These are phyloP conservation scores for Backusella tuberculispora DNA, from an alignment of 192 early-diverging fungal genomes.

Conservation along the genomic window DNA sequence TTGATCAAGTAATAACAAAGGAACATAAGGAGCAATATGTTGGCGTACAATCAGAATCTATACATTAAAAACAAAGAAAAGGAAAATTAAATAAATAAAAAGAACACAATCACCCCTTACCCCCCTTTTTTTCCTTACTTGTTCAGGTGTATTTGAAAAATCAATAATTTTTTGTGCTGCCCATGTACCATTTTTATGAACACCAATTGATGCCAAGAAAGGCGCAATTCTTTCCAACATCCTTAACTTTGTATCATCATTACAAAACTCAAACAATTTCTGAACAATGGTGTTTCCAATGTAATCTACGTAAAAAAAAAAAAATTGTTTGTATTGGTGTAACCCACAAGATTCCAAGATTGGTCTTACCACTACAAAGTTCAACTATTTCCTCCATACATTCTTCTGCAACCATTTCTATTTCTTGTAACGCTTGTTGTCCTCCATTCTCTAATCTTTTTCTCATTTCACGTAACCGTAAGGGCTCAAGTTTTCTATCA, in stretches of 20 bases:
- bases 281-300: constrained; percentile 98
- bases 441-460: constrained; percentile 76
- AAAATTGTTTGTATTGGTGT: neutral
- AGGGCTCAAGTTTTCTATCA: constrained; percentile 74
- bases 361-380: constrained; percentile 80
- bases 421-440: constrained; percentile 62
- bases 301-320: constrained; percentile 63
- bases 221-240: constrained; percentile 83
- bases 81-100: neutral
- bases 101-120: neutral
- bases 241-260: constrained; percentile 67
- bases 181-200: constrained; percentile 99
- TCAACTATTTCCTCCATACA: constrained; percentile 88
- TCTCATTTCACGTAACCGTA: constrained; percentile 85
- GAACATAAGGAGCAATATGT: constrained; percentile 71
- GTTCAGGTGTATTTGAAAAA: constrained; percentile 71
- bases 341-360: neutral
- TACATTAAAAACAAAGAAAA: neutral
- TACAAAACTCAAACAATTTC: constrained; percentile 85
- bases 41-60: constrained; percentile 63
- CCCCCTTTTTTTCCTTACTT: constrained; percentile 43
- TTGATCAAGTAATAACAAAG: constrained; percentile 92
- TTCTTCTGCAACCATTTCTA: constrained; percentile 80
- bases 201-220: constrained; percentile 87
- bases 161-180: constrained; percentile 98